Conservation (phyloP, 441 rosid genomes). For the Populus tomentosa region DNA sequence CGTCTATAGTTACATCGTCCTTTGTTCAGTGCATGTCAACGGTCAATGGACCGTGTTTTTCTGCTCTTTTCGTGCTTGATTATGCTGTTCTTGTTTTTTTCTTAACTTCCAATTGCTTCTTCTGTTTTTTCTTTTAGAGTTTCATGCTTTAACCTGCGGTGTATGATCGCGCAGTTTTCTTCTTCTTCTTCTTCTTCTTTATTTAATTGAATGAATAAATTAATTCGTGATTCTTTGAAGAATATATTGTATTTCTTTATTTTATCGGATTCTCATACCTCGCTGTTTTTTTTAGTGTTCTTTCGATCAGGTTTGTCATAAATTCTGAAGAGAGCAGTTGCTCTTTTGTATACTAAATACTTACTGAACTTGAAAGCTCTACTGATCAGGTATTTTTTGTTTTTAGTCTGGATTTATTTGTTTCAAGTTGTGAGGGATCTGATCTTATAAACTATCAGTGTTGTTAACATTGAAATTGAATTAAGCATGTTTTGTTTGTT, state of each 20-base stretch:
- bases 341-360: background rate
- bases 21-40: background rate
- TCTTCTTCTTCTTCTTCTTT: background rate
- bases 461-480: conserved; percentile 15
- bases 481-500: conserved; percentile 6
- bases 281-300: background rate
- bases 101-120: background rate
- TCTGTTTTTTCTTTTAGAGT: background rate
- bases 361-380: conserved; percentile 12
- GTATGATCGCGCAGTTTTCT: background rate
- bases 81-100: background rate
- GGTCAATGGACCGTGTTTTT: background rate
- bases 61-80: background rate
- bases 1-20: no score
- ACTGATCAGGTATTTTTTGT: conserved; percentile 24
- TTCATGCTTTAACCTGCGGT: background rate
- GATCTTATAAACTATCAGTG: conserved; percentile 7
- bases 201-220: conserved; percentile 1
- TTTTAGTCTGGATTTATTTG: background rate
- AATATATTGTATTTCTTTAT: background rate
- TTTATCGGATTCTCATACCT: background rate
- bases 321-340: conserved; percentile 14
- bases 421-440: conserved; percentile 3
- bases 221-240: background rate
- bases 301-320: conserved; percentile 23